Base-by-base conservation (phyloP, 2,329 filamentous ascomycete genomes). In the Nigrospora sphaerica region DNA sequence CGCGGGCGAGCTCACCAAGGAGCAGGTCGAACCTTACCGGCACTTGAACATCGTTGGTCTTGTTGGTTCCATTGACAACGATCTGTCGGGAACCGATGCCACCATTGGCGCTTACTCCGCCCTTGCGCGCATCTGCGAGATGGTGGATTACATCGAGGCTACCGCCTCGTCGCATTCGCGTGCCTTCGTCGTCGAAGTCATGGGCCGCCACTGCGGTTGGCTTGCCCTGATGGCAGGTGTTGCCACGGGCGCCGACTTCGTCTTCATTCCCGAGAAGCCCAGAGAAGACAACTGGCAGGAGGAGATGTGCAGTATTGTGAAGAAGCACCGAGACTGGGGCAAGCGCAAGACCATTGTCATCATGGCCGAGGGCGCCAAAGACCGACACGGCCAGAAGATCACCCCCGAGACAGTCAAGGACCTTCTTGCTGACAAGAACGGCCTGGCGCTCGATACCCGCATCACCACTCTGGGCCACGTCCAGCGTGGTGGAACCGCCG, bases 281-380 rank as follows among this genome's bases (percentile, higher is more conserved):
- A 88, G 89, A 39, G 77, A 82, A 49, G 82, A 88, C 52, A 86
- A 92, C 59, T 98, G 93, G 93, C 82, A 86, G 64, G 79, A 88
- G 49, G 85, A 95, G 49, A 95, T 96, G 90, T 87, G 82, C 60
- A 69, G 74, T 18, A 82, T 93, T 44, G 83, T 96, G 52, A 52
- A 45, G 36, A 62, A 93, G 83, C 93, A 97, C 70, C 85, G 93
- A 54, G 74, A 77, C 51, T 77, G 89, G 61, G 93, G 93, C 61
- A 98, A 97, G 78, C 81, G 93, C 59, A 95, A 95, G 74, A 97
- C 93, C 1, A 97, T 97, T 58, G 92, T 98, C 59, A 95, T 98
- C 58, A 86, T 98, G 44, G 93, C 93, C 44, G 93, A 98, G 69
- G 93, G 93, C 55, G 93, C 93, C 40, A 85, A 91, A 55, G 91